Percentiles rank a stretch among this genome's conserved stretches.
Conservation (phyloP, 345 rosid genomes). For the Psidium friedrichsthalianum region DNA sequence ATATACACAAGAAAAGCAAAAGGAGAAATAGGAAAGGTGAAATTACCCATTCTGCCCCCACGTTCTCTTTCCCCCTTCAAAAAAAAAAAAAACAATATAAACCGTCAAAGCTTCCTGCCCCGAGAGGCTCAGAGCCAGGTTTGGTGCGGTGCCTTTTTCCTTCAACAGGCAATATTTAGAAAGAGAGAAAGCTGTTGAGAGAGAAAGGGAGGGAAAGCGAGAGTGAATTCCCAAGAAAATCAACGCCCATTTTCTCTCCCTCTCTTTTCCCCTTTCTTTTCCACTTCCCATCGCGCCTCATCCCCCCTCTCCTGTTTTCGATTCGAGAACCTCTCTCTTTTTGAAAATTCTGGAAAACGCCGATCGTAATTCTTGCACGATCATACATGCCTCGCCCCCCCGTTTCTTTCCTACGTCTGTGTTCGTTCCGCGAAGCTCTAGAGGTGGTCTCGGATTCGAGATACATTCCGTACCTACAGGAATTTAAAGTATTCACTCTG, state of each 20-base stretch:
- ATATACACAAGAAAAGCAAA: neutral
- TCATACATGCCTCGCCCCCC: too few relatives aligned
- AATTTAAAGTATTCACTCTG: neutral
- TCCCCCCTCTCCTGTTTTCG: neutral
- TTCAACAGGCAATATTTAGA: neutral
- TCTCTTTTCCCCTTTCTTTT: neutral
- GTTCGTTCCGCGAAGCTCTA: neutral
- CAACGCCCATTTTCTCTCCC: neutral
- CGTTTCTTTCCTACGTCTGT: neutral
- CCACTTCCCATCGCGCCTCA: neutral
- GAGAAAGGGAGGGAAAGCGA: constrained; percentile 27
- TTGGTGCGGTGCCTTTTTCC: constrained; percentile 36
- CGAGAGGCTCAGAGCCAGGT: constrained; percentile 62
- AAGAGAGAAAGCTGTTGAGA: constrained; percentile 1
- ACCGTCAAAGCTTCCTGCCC: constrained; percentile 6
- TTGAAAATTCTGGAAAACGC: too few relatives aligned
- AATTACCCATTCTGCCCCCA: constrained; percentile 25
- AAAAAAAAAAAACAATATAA: constrained; percentile 4
- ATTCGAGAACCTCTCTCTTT: too few relatives aligned
- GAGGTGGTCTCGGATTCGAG: neutral
- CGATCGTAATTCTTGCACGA: too few relatives aligned
- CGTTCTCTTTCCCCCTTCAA: neutral
- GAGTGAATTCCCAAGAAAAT: constrained; percentile 5
- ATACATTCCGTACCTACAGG: too few relatives aligned
- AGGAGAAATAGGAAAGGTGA: neutral